Conservation (phyloP, 768 basidiomycete species). For the Russula foetens region DNA sequence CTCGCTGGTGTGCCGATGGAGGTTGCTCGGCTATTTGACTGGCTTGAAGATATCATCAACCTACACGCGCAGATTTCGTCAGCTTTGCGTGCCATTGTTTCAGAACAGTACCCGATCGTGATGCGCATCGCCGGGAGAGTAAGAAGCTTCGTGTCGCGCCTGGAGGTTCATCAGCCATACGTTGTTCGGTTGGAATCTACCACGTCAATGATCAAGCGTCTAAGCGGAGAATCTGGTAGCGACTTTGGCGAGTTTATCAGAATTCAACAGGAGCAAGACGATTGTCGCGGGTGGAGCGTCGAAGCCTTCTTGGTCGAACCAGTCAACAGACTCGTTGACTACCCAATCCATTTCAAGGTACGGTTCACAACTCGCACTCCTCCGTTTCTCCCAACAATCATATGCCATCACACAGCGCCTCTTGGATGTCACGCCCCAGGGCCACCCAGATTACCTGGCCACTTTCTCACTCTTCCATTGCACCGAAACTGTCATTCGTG, state of each 20-base stretch:
- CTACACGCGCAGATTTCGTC: slow-evolving; percentile 60
- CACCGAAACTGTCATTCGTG: slow-evolving; percentile 62
- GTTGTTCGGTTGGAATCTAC: slow-evolving; percentile 63
- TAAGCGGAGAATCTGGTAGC: slow-evolving; percentile 41
- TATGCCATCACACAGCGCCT: slow-evolving; percentile 45
- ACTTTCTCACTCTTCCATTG: slow-evolving; percentile 58
- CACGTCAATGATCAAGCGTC: slow-evolving; percentile 40
- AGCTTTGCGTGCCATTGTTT: slow-evolving; percentile 36
- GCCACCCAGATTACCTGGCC: slow-evolving; percentile 62
- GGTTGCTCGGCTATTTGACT: slow-evolving; percentile 71
- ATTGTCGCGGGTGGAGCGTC: slow-evolving; percentile 56
- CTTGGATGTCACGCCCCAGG: slow-evolving; percentile 56
- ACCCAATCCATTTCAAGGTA: slow-evolving; percentile 69
- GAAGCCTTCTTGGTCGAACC: slow-evolving; percentile 69
- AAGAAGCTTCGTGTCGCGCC: slow-evolving; percentile 48
- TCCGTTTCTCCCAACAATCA: slow-evolving; percentile 2
- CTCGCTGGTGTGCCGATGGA: slow-evolving; percentile 70
- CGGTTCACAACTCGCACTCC: slow-evolving; percentile 23
- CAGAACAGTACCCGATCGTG: slow-evolving; percentile 37
- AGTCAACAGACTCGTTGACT: slow-evolving; percentile 59
- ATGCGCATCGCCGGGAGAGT: slow-evolving; percentile 51
- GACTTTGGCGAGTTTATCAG: slow-evolving; percentile 84
- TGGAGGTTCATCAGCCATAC: slow-evolving; percentile 87
- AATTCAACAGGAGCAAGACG: slow-evolving; percentile 49
- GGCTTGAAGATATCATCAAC: slow-evolving; percentile 80